Percentiles rank a stretch among this genome's conserved stretches.
Conservation (phyloP, 2,329 filamentous ascomycete species). For the Thielaviopsis musarum region DNA sequence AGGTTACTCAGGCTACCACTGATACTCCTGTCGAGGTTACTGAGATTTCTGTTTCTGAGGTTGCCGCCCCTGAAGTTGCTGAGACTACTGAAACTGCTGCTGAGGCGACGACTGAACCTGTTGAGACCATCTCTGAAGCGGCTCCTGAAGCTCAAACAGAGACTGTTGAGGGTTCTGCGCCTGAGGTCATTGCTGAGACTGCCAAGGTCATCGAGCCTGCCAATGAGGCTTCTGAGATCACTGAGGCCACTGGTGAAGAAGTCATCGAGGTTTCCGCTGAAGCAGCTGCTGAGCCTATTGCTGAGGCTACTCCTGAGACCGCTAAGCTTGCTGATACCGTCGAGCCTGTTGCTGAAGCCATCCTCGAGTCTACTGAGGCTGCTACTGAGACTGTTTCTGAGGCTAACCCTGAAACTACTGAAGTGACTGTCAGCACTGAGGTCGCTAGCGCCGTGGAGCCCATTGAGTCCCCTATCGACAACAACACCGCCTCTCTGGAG, state of each 20-base stretch:
- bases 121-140: background rate
- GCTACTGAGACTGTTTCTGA: background rate
- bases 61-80: background rate
- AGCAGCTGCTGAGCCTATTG: background rate
- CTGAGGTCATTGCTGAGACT: background rate
- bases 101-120: background rate
- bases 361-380: conserved; percentile 1
- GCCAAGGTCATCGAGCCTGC: background rate
- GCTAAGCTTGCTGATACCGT: background rate
- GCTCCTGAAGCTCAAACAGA: background rate
- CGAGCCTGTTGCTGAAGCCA: background rate
- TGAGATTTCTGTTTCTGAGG: background rate
- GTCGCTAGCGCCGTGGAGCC: no score
- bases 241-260: no score
- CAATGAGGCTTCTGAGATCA: background rate
- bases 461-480: no score
- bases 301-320: background rate
- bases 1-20: background rate
- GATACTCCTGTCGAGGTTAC: background rate
- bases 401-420: background rate
- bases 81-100: background rate
- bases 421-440: no score
- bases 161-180: background rate
- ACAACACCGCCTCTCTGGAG: background rate
- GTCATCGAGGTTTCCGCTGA: background rate